Base-by-base conservation (phyloP, 1,139 yeast genomes). In the Lodderomyces metapsilosis region DNA sequence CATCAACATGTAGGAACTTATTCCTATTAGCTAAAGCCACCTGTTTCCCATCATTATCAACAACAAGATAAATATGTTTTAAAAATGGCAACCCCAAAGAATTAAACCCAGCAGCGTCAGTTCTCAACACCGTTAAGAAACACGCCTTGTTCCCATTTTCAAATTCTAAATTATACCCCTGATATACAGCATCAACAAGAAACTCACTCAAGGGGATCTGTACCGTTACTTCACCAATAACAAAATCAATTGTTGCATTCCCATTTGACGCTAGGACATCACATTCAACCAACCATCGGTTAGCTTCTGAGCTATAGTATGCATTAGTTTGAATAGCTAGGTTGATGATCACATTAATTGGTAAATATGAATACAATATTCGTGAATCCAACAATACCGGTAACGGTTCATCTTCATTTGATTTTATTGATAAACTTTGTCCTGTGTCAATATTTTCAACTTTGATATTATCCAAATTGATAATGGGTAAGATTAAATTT, bases 301-400 rank as follows among this genome's bases (percentile, higher is more conserved):
- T 68, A 6, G 71, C 54, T 12, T 74, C 72, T 3, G 65, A 56
- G 6, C 78, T 71, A 58, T 79, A 87, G 48, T 72, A 76, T 0
- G 95, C 95, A 52, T 84, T 83, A 18, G 84, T 66, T 62, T 87
- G 95, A 15, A 84, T 68, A 0, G 95, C 92, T 33, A 88, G 61
- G 51, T 79, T 78, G 38, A 86, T 73, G 38, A 87, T 66, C 3
- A 79, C 58, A 36, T 75, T 71, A 39, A 76, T 64, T 0, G 95
- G 95, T 37, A 87, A 59, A 52, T 69, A 77, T 22, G 74, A 72
- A 54, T 66, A 73, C n/a, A 64, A 50, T 25, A 74, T 66, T 44
- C 88, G 65, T 2, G 87, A 66, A 54, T 86, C 92, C 21, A 87
- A 56, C 9, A 85, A 45, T 0, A 83, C 84, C 0, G 92, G 85